phyloP scores from a whole-genome alignment of 75 land plant species.

The Selaginella tamariscina region DNA sequence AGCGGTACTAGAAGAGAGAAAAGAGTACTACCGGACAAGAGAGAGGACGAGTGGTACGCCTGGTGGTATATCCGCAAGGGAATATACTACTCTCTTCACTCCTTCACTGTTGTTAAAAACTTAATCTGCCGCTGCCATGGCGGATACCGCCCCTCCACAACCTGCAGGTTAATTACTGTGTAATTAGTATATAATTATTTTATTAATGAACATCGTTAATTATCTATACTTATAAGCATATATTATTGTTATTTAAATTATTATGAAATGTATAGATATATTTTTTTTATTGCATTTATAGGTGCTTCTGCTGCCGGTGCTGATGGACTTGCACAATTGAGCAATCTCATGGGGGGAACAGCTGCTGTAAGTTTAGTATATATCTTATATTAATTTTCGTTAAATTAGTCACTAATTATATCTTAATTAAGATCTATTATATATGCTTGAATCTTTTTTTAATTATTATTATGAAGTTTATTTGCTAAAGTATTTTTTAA shows the following conservation, averaged over 20 bases:
- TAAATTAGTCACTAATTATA: no score
- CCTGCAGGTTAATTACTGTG: background rate
- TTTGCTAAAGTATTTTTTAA: no score
- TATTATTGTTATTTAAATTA: background rate
- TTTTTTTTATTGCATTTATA: background rate
- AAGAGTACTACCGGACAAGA: background rate
- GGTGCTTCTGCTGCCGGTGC: background rate
- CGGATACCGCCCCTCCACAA: background rate
- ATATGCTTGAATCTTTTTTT: no score
- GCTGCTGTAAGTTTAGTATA: background rate
- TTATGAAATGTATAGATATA: background rate
- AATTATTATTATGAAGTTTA: no score
- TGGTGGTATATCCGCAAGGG: background rate
- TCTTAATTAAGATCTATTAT: no score
- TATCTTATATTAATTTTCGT: no score
- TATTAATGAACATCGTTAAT: background rate
- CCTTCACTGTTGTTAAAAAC: background rate
- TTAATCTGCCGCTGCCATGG: slow-evolving; percentile 1
- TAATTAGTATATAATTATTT: background rate
- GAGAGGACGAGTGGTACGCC: background rate
- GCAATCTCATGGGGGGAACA: background rate
- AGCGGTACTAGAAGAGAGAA: background rate
- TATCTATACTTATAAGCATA: background rate
- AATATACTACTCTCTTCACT: background rate
- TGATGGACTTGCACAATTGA: background rate